A percentile compares a stretch with the other conserved stretches of the same genome.
These are phyloP conservation scores for Claviceps fusiformis DNA, from an alignment of 2,329 filamentous ascomycete genomes.

Conservation along the genomic window DNA sequence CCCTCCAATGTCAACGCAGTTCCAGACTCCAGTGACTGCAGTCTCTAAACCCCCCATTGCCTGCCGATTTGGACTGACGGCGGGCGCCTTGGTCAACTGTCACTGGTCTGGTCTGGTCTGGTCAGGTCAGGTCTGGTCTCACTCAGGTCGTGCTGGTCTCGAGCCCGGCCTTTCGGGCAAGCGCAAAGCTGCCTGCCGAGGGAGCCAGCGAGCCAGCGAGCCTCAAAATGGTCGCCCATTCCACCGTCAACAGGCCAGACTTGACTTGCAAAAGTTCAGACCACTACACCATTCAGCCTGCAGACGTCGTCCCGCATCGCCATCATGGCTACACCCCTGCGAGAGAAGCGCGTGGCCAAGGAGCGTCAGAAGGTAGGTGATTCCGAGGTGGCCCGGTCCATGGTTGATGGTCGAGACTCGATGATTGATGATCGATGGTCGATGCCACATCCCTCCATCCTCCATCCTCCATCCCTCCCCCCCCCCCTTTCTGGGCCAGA, in stretches of 20 bases:
- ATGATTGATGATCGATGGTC: too few relatives aligned
- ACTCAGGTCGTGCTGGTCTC: neutral
- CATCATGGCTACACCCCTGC: slow-evolving; percentile 14
- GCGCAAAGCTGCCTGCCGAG: neutral
- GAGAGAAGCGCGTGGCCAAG: slow-evolving; percentile 16
- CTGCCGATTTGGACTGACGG: neutral
- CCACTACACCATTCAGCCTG: neutral
- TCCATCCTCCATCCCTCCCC: neutral
- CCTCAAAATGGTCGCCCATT: neutral
- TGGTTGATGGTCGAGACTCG: too few relatives aligned
- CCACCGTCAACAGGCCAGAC: neutral
- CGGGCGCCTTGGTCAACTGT: too few relatives aligned
- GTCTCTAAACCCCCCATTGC: neutral
- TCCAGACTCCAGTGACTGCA: neutral
- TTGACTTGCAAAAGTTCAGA: neutral
- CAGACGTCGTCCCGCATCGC: slow-evolving; percentile 2
- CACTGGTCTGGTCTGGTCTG: neutral
- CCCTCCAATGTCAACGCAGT: too few relatives aligned
- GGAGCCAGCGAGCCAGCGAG: neutral
- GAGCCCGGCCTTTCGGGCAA: neutral
- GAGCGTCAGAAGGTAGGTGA: slow-evolving; percentile 16
- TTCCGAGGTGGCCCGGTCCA: neutral
- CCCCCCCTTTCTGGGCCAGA: neutral
- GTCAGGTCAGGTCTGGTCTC: neutral
- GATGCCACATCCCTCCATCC: neutral